phyloP scores from a whole-genome alignment of 257 asterid genomes.

The Lithospermum erythrorhizon region DNA sequence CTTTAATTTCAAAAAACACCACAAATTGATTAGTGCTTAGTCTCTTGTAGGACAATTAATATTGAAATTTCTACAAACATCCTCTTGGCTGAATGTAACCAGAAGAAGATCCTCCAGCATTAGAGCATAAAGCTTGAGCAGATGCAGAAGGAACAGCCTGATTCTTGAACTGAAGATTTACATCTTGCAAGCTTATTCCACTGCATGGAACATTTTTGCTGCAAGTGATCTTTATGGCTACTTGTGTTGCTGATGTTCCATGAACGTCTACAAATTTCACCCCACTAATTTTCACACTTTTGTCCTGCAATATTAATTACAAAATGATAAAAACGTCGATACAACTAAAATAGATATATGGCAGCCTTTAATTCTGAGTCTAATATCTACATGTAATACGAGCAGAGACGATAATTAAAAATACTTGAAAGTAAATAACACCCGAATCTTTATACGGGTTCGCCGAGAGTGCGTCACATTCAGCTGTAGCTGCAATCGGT shows the following conservation, averaged over 20 bases:
- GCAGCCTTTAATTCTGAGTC: no score
- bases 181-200: background rate
- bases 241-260: constrained; percentile 1
- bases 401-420: no score
- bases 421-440: no score
- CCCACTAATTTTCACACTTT: background rate
- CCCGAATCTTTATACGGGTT: no score
- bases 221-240: background rate
- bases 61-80: background rate
- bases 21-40: no score
- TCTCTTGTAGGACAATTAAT: no score
- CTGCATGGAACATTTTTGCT: background rate
- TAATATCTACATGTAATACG: no score
- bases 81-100: constrained; percentile 2
- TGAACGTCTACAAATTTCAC: background rate
- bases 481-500: no score
- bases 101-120: constrained; percentile 3
- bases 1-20: no score
- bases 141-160: background rate
- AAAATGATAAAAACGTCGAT: no score
- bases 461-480: no score
- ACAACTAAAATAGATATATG: no score
- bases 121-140: background rate
- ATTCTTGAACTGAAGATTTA: background rate
- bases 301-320: background rate